Evolutionary conservation across 345 rosid species (phyloP).

Genomic region (Barbarea vulgaris): DNA sequence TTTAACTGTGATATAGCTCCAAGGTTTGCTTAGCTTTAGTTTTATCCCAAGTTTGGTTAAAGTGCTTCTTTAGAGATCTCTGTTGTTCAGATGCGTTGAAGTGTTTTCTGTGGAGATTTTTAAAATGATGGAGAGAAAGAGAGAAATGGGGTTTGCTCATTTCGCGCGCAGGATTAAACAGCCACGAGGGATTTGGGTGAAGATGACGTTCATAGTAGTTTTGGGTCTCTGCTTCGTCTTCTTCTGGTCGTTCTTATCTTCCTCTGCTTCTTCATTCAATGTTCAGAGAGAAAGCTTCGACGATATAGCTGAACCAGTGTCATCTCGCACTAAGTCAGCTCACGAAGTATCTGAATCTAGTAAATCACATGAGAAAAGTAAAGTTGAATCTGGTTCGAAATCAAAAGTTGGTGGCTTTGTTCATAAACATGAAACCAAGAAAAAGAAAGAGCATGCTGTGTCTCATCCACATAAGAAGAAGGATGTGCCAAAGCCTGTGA

Average conservation of each 20-base stretch:
- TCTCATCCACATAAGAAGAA: constrained; percentile 46
- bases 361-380: constrained; percentile 38
- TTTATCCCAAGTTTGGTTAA: constrained; percentile 12
- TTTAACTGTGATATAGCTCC: constrained; percentile 2
- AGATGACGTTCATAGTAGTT: constrained; percentile 68
- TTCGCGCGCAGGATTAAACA: constrained; percentile 75
- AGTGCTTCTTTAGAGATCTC: constrained; percentile 28
- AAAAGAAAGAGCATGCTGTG: constrained; percentile 45
- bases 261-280: constrained; percentile 63
- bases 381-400: constrained; percentile 44
- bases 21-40: constrained; percentile 14
- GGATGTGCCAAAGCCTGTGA: constrained; percentile 39
- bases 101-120: constrained; percentile 3
- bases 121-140: constrained; percentile 37
- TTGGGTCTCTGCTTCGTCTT: constrained; percentile 85
- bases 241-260: constrained; percentile 72
- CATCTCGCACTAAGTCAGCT: constrained; percentile 48
- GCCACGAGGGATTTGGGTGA: constrained; percentile 71
- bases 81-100: constrained; percentile 24
- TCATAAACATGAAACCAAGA: constrained; percentile 53
- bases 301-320: constrained; percentile 78
- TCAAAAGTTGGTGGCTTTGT: constrained; percentile 48
- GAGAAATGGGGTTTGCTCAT: constrained; percentile 63
- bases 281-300: constrained; percentile 81
- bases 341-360: constrained; percentile 38